Conservation (phyloP, 2,329 filamentous ascomycete species). For the Arthrobotrys sinensis region DNA sequence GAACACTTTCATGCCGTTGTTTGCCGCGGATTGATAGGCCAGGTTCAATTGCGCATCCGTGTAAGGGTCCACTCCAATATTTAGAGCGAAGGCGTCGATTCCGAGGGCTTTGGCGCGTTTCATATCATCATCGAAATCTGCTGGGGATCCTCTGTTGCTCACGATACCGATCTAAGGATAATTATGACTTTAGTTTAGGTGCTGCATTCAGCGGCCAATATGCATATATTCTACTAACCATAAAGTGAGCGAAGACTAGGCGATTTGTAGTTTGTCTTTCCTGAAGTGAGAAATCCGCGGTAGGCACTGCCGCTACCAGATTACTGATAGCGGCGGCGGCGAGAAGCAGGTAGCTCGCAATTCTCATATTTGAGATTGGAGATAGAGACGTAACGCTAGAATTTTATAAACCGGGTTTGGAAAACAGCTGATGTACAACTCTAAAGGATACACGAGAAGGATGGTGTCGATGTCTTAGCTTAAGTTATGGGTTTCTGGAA, state of each 20-base stretch:
- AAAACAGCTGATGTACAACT: too few relatives aligned
- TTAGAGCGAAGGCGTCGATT: conserved; percentile 67
- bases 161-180: conserved; percentile 63
- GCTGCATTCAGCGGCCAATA: too few relatives aligned
- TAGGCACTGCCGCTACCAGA: not conserved
- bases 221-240: conserved; percentile 26
- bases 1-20: conserved; percentile 65
- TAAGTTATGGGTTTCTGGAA: too few relatives aligned
- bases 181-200: conserved; percentile 15
- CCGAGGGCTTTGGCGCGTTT: conserved; percentile 65
- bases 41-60: conserved; percentile 66
- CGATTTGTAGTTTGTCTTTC: not conserved
- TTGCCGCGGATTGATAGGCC: conserved; percentile 66
- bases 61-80: conserved; percentile 65
- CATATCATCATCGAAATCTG: conserved; percentile 65
- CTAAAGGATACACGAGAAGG: too few relatives aligned
- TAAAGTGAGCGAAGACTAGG: conserved; percentile 61
- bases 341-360: not conserved
- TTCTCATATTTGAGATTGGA: not conserved
- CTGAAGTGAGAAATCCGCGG: not conserved
- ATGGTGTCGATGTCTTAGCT: too few relatives aligned
- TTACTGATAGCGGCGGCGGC: not conserved
- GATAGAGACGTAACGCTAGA: too few relatives aligned
- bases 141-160: conserved; percentile 64
- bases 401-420: too few relatives aligned